These are phyloP conservation scores for Euphorbia lathyris DNA, from an alignment of 345 rosid genomes.

Conservation along the genomic window DNA sequence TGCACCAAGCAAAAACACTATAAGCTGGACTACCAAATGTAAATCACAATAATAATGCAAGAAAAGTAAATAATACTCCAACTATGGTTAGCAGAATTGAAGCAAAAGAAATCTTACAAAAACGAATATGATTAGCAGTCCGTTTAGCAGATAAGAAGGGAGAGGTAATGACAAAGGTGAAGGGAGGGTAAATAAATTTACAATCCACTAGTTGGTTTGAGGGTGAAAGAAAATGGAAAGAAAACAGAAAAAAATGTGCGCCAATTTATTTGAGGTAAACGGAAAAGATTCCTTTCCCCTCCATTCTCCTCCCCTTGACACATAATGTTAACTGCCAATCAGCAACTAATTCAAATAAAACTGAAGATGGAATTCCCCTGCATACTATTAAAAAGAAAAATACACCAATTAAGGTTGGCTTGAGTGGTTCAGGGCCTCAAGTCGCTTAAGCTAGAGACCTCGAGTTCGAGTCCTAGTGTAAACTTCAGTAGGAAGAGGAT, in stretches of 20 bases:
- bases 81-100: no score
- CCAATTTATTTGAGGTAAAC: neutral
- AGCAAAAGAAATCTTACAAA: no score
- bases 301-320: neutral
- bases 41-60: no score
- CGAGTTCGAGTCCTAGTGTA: no score
- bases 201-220: neutral
- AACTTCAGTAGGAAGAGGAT: no score
- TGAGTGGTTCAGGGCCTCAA: no score
- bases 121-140: no score
- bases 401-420: no score
- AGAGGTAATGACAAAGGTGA: no score
- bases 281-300: neutral
- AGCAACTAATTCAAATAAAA: neutral
- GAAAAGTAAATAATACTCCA: neutral
- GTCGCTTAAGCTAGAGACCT: no score
- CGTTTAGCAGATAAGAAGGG: no score
- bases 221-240: neutral
- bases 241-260: neutral
- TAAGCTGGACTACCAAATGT: slow-evolving; percentile 7
- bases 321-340: neutral
- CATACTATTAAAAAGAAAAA: neutral
- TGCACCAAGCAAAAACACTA: slow-evolving; percentile 32
- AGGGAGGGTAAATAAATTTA: no score
- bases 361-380: neutral